These are phyloP conservation scores for Pseudogymnoascus sp. DNA, from an alignment of 2,329 filamentous ascomycete genomes.

Conservation along the genomic window DNA sequence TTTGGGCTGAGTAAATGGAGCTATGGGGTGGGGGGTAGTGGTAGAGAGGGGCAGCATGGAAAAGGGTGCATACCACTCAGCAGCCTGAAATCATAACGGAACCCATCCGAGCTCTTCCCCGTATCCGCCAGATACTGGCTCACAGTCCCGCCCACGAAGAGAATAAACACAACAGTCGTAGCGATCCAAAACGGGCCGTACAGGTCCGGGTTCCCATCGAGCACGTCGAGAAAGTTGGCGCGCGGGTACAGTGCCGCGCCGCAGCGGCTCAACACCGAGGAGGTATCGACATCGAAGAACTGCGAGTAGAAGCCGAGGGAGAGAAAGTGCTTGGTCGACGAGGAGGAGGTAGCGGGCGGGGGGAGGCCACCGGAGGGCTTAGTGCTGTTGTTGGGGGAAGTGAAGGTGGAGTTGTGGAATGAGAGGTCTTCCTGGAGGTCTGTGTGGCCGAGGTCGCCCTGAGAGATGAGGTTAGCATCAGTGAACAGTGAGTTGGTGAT, in stretches of 20 bases:
- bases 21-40: neutral
- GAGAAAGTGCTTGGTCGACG: slow-evolving; percentile 85
- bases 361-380: slow-evolving; percentile 43
- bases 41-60: neutral
- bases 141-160: slow-evolving; percentile 93
- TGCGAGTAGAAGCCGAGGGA: slow-evolving; percentile 88
- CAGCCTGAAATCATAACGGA: slow-evolving; percentile 86
- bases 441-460: slow-evolving; percentile 97
- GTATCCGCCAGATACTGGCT: slow-evolving; percentile 75
- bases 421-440: slow-evolving; percentile 98
- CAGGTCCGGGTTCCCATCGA: slow-evolving; percentile 93
- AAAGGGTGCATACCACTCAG: slow-evolving; percentile 58
- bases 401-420: slow-evolving; percentile 91
- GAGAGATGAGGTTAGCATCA: slow-evolving; percentile 18
- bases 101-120: slow-evolving; percentile 54
- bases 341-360: slow-evolving; percentile 47
- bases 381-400: slow-evolving; percentile 41
- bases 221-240: slow-evolving; percentile 90
- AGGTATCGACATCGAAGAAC: slow-evolving; percentile 97
- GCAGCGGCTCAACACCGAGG: slow-evolving; percentile 79
- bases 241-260: slow-evolving; percentile 83
- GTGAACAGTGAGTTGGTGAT: neutral
- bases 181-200: slow-evolving; percentile 99
- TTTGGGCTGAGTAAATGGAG: neutral
- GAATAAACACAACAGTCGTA: slow-evolving; percentile 89